phyloP scores from a whole-genome alignment of 2,329 filamentous ascomycete species.

The Neurospora crassa region DNA sequence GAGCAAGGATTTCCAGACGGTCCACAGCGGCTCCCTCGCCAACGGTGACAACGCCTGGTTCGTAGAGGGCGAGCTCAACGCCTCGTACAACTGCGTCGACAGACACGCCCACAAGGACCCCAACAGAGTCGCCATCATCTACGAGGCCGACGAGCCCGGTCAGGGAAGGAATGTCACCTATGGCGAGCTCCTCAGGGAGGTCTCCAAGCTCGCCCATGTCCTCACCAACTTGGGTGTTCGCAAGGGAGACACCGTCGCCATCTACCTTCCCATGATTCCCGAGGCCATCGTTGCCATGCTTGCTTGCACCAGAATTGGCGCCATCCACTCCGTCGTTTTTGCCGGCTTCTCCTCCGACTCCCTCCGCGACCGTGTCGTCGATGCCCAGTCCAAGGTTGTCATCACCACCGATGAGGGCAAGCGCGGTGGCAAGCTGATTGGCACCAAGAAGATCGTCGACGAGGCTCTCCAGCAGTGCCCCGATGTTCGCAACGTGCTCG shows the following conservation, averaged over 20 bases:
- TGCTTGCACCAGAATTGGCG: conserved; percentile 84
- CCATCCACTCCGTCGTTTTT: conserved; percentile 94
- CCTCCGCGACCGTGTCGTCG: conserved; percentile 85
- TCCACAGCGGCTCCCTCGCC: conserved; percentile 63
- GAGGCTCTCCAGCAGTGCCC: conserved; percentile 95
- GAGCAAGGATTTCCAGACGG: conserved; percentile 86
- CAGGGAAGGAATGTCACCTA: conserved; percentile 90
- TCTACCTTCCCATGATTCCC: conserved; percentile 98
- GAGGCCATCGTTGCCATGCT: conserved; percentile 88
- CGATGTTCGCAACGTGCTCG: conserved; percentile 72
- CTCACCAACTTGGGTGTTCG: conserved; percentile 92
- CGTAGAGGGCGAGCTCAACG: conserved; percentile 84
- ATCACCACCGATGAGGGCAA: conserved; percentile 98
- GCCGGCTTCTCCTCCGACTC: conserved; percentile 97
- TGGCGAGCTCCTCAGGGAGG: conserved; percentile 82
- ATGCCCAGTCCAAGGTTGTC: conserved; percentile 83
- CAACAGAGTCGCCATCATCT: conserved; percentile 91
- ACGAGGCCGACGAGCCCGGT: conserved; percentile 85
- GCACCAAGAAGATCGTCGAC: conserved; percentile 98
- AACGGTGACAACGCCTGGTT: conserved; percentile 92
- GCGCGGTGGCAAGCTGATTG: conserved; percentile 93
- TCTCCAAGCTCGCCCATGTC: conserved; percentile 77
- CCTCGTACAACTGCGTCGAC: conserved; percentile 95
- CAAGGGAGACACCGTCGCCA: conserved; percentile 94
- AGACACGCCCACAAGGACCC: conserved; percentile 94